phyloP scores from a whole-genome alignment of 352 stramenopile species.

The Bremia lactucae region DNA sequence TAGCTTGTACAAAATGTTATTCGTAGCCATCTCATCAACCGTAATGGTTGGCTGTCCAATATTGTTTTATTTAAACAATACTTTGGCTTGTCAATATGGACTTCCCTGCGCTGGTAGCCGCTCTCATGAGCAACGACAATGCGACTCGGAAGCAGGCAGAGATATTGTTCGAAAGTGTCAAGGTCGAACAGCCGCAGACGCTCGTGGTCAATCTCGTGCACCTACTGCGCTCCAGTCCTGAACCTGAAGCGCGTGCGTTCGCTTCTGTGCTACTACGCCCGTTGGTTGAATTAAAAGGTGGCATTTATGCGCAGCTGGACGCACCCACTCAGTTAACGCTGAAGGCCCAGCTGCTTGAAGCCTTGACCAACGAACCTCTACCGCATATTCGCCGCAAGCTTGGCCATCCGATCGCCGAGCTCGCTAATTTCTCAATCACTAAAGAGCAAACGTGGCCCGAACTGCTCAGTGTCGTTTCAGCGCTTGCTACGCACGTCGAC shows the following conservation, averaged over 20 bases:
- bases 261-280: slow-evolving; percentile 69
- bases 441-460: slow-evolving; percentile 59
- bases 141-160: slow-evolving; percentile 60
- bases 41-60: too few relatives aligned
- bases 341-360: slow-evolving; percentile 67
- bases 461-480: slow-evolving; percentile 49
- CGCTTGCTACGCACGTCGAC: slow-evolving; percentile 46
- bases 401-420: slow-evolving; percentile 61
- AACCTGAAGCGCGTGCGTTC: slow-evolving; percentile 59
- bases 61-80: too few relatives aligned
- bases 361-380: slow-evolving; percentile 47
- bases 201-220: slow-evolving; percentile 62
- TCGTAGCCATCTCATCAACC: too few relatives aligned
- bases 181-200: slow-evolving; percentile 46
- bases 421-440: slow-evolving; percentile 45
- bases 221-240: slow-evolving; percentile 40
- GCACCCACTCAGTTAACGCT: slow-evolving; percentile 35
- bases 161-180: slow-evolving; percentile 59
- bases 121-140: slow-evolving; percentile 74
- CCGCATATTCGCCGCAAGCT: slow-evolving; percentile 77
- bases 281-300: slow-evolving; percentile 57
- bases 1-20: too few relatives aligned
- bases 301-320: slow-evolving; percentile 58
- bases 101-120: slow-evolving; percentile 58
- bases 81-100: slow-evolving; percentile 44